These are phyloP conservation scores for Dissoconium aciculare DNA, from an alignment of 2,329 filamentous ascomycete species.

Conservation along the genomic window DNA sequence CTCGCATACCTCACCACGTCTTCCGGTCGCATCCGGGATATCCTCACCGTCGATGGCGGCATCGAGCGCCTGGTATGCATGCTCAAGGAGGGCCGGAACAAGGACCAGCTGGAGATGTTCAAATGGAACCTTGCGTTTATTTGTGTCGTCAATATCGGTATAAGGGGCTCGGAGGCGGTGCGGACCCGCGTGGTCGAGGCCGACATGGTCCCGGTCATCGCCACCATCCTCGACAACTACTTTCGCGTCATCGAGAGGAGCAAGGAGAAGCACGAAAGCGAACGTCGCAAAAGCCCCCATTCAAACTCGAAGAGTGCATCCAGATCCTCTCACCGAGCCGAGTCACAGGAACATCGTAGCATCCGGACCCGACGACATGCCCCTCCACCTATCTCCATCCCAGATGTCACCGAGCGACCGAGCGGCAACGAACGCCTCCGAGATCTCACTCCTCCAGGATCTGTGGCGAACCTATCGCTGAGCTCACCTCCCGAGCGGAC, in stretches of 20 bases:
- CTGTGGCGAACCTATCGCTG: slow-evolving; percentile 41
- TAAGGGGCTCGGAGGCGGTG: slow-evolving; percentile 85
- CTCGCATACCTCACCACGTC: slow-evolving; percentile 97
- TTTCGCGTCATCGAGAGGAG: slow-evolving; percentile 90
- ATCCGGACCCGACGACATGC: slow-evolving; percentile 52
- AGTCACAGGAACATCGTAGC: slow-evolving; percentile 26
- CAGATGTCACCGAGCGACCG: slow-evolving; percentile 36
- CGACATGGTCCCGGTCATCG: slow-evolving; percentile 97
- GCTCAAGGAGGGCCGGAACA: slow-evolving; percentile 89
- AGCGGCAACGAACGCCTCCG: slow-evolving; percentile 37
- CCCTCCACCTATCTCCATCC: slow-evolving; percentile 72
- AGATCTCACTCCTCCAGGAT: slow-evolving; percentile 45
- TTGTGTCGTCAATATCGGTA: slow-evolving; percentile 97
- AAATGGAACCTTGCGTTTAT: slow-evolving; percentile 99
- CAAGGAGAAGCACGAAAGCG: slow-evolving; percentile 69
- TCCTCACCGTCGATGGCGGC: slow-evolving; percentile 94
- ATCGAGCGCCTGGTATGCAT: slow-evolving; percentile 95
- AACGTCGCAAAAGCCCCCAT: slow-evolving; percentile 43
- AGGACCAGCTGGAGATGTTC: slow-evolving; percentile 99
- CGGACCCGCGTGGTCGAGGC: slow-evolving; percentile 92
- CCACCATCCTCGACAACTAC: slow-evolving; percentile 95
- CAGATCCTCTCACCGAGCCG: slow-evolving; percentile 23
- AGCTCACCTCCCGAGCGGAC: slow-evolving; percentile 58
- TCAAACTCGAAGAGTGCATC: slow-evolving; percentile 25
- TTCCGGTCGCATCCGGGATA: slow-evolving; percentile 91